Percentiles rank a stretch among this genome's conserved stretches.
phyloP scores from a whole-genome alignment of 108 stramenopile species.

The Epithemia pelagica region DNA sequence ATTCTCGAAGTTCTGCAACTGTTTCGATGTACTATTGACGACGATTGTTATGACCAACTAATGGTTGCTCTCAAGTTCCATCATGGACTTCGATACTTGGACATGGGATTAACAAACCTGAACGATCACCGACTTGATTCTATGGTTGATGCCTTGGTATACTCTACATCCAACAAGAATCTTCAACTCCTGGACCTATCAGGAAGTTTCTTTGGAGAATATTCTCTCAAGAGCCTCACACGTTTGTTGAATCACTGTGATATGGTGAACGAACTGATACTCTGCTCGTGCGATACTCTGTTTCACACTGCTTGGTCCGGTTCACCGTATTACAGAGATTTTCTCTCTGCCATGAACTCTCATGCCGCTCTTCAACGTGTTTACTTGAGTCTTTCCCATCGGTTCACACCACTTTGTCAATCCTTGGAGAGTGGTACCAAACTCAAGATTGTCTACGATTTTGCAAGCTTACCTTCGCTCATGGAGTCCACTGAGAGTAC shows the following conservation, averaged over 20 bases:
- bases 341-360: background rate
- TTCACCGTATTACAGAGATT: background rate
- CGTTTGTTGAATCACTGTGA: background rate
- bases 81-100: background rate
- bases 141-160: background rate
- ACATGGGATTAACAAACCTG: background rate
- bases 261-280: background rate
- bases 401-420: background rate
- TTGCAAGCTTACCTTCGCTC: too few relatives aligned
- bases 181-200: background rate
- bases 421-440: background rate
- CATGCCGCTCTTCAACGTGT: background rate
- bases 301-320: background rate
- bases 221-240: background rate
- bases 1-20: background rate
- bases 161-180: background rate
- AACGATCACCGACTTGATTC: background rate
- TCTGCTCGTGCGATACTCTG: background rate
- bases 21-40: background rate
- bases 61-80: background rate
- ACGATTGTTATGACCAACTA: background rate
- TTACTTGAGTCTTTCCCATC: background rate
- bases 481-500: too few relatives aligned
- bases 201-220: background rate
- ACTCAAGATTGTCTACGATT: background rate